phyloP scores from a whole-genome alignment of 352 stramenopile species.

The Globisporangium irregulare region DNA sequence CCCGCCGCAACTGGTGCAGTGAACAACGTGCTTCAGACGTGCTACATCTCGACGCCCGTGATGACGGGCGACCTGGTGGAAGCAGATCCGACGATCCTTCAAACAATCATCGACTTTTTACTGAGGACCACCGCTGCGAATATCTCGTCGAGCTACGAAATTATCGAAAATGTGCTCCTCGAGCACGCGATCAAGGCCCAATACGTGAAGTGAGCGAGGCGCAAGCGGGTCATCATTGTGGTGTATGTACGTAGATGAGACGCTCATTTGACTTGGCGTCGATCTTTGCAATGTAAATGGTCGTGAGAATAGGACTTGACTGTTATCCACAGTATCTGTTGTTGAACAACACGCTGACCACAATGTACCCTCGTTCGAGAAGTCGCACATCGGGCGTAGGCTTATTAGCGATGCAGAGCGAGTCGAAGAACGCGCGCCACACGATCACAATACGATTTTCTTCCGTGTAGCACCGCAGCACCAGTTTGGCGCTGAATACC shows the following conservation, averaged over 20 bases:
- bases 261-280: too few species aligned
- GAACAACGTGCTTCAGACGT: slow-evolving; percentile 27
- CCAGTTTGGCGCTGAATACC: slow-evolving; percentile 43
- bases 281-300: too few species aligned
- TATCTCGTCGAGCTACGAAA: slow-evolving; percentile 28
- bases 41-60: slow-evolving; percentile 32
- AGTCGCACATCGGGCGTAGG: slow-evolving; percentile 40
- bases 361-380: slow-evolving; percentile 54
- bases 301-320: too few species aligned
- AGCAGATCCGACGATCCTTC: neutral
- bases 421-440: slow-evolving; percentile 51
- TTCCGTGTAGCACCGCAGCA: slow-evolving; percentile 47
- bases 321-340: neutral
- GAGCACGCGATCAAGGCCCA: slow-evolving; percentile 20
- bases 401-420: slow-evolving; percentile 39
- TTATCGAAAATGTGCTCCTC: slow-evolving; percentile 52
- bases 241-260: too few species aligned
- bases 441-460: slow-evolving; percentile 51
- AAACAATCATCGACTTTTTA: slow-evolving; percentile 31
- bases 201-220: neutral
- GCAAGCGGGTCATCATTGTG: too few species aligned
- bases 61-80: slow-evolving; percentile 10
- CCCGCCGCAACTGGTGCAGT: neutral
- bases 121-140: slow-evolving; percentile 29
- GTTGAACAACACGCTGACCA: slow-evolving; percentile 29